A percentile compares a stretch with the other conserved stretches of the same genome.
phyloP scores from a whole-genome alignment of 768 basidiomycete genomes.

The Termitomyces heimii region DNA sequence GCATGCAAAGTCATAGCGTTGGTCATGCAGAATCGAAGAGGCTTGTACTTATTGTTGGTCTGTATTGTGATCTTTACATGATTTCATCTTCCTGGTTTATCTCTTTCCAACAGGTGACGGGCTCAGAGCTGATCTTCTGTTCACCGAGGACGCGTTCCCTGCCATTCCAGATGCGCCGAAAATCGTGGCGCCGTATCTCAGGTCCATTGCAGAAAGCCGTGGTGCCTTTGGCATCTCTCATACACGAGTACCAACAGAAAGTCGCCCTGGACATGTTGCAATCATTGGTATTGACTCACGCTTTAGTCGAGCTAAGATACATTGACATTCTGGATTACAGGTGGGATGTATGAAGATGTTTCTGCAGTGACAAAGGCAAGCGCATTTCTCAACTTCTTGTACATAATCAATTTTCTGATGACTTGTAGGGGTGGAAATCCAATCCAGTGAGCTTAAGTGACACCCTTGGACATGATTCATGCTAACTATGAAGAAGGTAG shows the following conservation, averaged over 20 bases:
- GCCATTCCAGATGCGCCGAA: constrained; percentile 44
- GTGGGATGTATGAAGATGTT: constrained; percentile 89
- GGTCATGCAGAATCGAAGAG: constrained; percentile 53
- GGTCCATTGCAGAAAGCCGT: constrained; percentile 55
- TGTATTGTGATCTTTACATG: constrained; percentile 9
- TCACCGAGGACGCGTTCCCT: constrained; percentile 57
- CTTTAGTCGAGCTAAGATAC: neutral
- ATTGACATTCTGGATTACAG: constrained; percentile 21
- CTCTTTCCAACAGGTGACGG: constrained; percentile 56
- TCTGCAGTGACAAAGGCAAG: constrained; percentile 80
- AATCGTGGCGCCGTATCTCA: constrained; percentile 69
- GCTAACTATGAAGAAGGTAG: constrained; percentile 33
- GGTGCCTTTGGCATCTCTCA: constrained; percentile 85
- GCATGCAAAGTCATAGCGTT: constrained; percentile 55
- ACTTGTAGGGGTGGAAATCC: constrained; percentile 71
- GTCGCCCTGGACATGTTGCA: constrained; percentile 84
- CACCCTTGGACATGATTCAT: constrained; percentile 9
- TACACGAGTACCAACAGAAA: constrained; percentile 84
- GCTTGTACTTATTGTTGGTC: constrained; percentile 77
- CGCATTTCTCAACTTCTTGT: neutral
- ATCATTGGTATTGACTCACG: constrained; percentile 54
- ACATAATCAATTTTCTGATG: constrained; percentile 6
- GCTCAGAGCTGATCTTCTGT: constrained; percentile 74
- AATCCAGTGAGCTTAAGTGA: constrained; percentile 53
- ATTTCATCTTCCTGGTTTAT: neutral